A percentile compares a stretch with the other conserved stretches of the same genome.
Evolutionary conservation across 495 filamentous ascomycete species (phyloP).

Genomic region (Neurospora sp.): DNA sequence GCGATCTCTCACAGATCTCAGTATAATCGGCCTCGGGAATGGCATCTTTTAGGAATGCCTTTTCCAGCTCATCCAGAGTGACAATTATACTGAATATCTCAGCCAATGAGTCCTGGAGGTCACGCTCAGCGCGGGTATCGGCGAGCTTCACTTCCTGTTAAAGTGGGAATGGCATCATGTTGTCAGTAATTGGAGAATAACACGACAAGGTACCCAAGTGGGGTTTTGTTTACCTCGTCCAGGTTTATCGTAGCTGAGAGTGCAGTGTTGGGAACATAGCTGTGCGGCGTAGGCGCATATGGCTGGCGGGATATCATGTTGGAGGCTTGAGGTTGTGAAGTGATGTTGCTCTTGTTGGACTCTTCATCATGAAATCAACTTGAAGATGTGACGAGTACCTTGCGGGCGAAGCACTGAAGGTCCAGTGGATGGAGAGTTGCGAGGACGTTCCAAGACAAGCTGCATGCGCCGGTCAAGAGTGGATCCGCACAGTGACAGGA

Average conservation of each 20-base stretch:
- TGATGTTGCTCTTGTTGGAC: background rate
- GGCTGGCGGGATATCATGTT: conserved; percentile 39
- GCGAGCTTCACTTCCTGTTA: conserved; percentile 83
- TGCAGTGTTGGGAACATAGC: conserved; percentile 71
- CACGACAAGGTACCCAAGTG: background rate
- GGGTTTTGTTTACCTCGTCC: conserved; percentile 57
- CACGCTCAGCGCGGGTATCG: conserved; percentile 73
- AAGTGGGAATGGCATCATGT: background rate
- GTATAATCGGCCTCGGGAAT: conserved; percentile 88
- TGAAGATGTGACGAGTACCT: background rate
- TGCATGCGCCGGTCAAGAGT: background rate
- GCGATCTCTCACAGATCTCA: conserved; percentile 80
- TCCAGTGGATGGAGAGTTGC: background rate
- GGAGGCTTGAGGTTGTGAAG: conserved; percentile 9
- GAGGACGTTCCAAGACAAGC: background rate
- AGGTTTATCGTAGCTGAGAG: conserved; percentile 84
- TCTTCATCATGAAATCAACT: background rate
- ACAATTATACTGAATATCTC: conserved; percentile 97
- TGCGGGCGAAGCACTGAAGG: background rate
- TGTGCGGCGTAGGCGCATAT: conserved; percentile 87
- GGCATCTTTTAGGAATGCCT: conserved; percentile 93
- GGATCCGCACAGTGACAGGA: background rate
- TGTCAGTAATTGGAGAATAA: background rate
- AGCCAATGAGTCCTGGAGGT: conserved; percentile 90
- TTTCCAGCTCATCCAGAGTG: conserved; percentile 90